These are phyloP conservation scores for Candida hispaniensis DNA, from an alignment of 805 yeast genomes.

Conservation along the genomic window DNA sequence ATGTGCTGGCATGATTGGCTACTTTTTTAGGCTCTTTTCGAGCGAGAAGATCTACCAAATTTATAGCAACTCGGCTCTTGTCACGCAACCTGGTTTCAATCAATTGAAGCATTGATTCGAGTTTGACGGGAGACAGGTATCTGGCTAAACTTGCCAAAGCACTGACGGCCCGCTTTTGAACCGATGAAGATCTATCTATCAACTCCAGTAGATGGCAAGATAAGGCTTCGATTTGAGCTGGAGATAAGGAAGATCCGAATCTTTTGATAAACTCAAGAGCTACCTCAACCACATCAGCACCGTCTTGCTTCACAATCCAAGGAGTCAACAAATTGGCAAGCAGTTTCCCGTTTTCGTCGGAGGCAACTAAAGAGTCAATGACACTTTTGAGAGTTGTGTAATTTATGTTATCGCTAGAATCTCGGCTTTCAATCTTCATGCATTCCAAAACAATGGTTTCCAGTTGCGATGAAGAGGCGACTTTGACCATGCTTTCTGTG, in stretches of 20 bases:
- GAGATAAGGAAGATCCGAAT: constrained; percentile 36
- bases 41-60: constrained; percentile 24
- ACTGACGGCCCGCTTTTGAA: constrained; percentile 41
- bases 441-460: constrained; percentile 7
- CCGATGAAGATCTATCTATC: constrained; percentile 31
- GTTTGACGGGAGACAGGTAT: constrained; percentile 20
- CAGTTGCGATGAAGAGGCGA: constrained; percentile 16
- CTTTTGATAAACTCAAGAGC: constrained; percentile 44
- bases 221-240: constrained; percentile 29
- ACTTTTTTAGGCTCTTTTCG: constrained; percentile 21
- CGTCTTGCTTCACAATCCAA: constrained; percentile 19
- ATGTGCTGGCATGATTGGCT: constrained; percentile 17
- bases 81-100: background rate
- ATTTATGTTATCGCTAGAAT: constrained; percentile 16
- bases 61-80: constrained; percentile 1
- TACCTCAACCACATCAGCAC: constrained; percentile 52
- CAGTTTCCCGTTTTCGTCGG: constrained; percentile 21
- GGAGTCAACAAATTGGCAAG: constrained; percentile 25
- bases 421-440: background rate
- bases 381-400: constrained; percentile 30
- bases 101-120: constrained; percentile 3
- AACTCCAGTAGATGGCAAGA: constrained; percentile 30
- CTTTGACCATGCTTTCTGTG: constrained; percentile 18
- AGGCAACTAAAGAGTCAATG: constrained; percentile 22
- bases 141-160: constrained; percentile 38